Evolutionary conservation across 495 filamentous ascomycete species (phyloP).

Genomic region (Aspergillus baeticus): DNA sequence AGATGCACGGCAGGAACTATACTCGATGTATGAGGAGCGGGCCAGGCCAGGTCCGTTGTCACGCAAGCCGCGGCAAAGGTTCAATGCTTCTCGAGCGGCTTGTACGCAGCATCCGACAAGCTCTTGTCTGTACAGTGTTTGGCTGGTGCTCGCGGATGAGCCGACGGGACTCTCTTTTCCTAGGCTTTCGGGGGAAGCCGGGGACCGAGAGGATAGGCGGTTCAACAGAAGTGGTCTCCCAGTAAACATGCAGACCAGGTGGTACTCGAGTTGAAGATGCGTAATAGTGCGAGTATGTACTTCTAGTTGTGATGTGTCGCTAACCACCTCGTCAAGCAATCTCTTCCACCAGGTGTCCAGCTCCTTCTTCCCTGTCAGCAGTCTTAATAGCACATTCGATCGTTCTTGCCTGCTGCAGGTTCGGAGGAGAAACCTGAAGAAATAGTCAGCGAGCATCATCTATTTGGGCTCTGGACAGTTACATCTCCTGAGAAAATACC

Average conservation of each 20-base stretch:
- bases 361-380: slow-evolving; percentile 12
- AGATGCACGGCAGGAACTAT: slow-evolving; percentile 36
- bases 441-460: background rate
- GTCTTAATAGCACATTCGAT: slow-evolving; percentile 12
- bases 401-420: slow-evolving; percentile 14
- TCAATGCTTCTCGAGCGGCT: slow-evolving; percentile 25
- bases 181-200: background rate
- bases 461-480: slow-evolving; percentile 4
- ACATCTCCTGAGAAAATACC: slow-evolving; percentile 28
- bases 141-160: slow-evolving; percentile 4
- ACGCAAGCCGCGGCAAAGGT: slow-evolving; percentile 25
- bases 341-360: slow-evolving; percentile 29
- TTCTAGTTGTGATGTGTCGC: background rate
- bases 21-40: slow-evolving; percentile 37
- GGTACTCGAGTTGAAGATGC: slow-evolving; percentile 34
- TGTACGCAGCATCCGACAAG: slow-evolving; percentile 29
- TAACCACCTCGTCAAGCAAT: slow-evolving; percentile 17
- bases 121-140: slow-evolving; percentile 8
- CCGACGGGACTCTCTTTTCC: background rate
- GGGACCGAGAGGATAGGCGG: background rate
- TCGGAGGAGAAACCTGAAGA: slow-evolving; percentile 18
- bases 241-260: slow-evolving; percentile 30
- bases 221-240: slow-evolving; percentile 33
- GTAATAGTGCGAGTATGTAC: slow-evolving; percentile 18
- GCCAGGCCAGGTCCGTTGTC: slow-evolving; percentile 30